Base-by-base conservation (phyloP, 2,329 filamentous ascomycete genomes). In the Polytolypa hystricis region DNA sequence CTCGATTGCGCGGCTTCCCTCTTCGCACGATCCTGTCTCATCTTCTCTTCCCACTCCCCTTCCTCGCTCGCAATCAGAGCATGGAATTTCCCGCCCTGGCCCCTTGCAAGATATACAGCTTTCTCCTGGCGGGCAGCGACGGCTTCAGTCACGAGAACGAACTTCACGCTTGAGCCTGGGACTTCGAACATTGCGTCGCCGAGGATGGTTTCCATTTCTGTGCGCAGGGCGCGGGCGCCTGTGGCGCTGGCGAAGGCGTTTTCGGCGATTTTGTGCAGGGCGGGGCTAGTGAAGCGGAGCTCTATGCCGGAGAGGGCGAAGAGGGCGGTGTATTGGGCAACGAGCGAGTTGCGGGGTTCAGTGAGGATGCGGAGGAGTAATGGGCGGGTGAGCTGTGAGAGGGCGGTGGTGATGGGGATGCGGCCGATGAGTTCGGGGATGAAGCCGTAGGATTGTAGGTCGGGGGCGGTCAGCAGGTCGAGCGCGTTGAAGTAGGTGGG, bases 401-500 rank as follows among this genome's bases (percentile, higher is more conserved):
- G 73, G 0, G 91, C 84, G 42, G 85, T 86, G 33, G 86, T 81
- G 40, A 94, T 84, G 35, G 93, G 89, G 32, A 98, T 77, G 12
- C 91, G 82, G n/a, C 91, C 91, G 36, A 96, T 81, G n/a, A 95
- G 70, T 61, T 95, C 87, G 0, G 87, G 87, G 37, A 95, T 95
- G 54, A 95, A 84, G 10, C 87, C 89, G 52, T 86, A 95, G 29
- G 71, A 74, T 58, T 93, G 84, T 2, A 93, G 66, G 50, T 93
- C 82, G 8, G 74, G 67, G 1, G 84, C 81, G 3, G 77, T 81
- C 17, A 82, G 73, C 15, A 91, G 71, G 46, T 89, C 82, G 1
- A 91, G 66, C 9, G 69, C 63, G 44, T 74, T 74, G 52, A 70
- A 70, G 45, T 66, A 66, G 12, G 57, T 33, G 64, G 73, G 56